Evolutionary conservation across 2,329 filamentous ascomycete genomes (phyloP).

Genomic region (Pochonia chlamydosporia): DNA sequence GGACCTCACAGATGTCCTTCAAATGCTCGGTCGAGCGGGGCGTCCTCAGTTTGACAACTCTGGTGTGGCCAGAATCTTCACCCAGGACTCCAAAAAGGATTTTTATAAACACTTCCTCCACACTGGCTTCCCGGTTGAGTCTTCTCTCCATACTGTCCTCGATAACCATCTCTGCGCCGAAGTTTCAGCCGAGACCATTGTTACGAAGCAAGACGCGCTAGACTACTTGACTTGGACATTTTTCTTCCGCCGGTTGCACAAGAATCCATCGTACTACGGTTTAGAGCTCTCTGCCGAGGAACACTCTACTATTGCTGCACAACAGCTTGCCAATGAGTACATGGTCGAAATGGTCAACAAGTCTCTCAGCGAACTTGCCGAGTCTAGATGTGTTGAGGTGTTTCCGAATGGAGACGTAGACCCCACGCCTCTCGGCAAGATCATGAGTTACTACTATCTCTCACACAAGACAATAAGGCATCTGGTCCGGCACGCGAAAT

Average conservation of each 20-base stretch:
- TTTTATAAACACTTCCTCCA: slow-evolving; percentile 99
- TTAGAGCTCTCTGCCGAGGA: slow-evolving; percentile 90
- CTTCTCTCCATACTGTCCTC: slow-evolving; percentile 88
- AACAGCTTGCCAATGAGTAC: slow-evolving; percentile 84
- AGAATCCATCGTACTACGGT: slow-evolving; percentile 97
- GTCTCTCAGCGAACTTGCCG: slow-evolving; percentile 73
- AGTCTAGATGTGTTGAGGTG: slow-evolving; percentile 77
- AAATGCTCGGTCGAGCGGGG: slow-evolving; percentile 95
- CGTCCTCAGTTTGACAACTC: slow-evolving; percentile 95
- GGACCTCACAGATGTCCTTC: slow-evolving; percentile 95
- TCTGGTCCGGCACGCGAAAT: slow-evolving; percentile 70
- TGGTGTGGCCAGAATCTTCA: slow-evolving; percentile 95
- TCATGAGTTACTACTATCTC: slow-evolving; percentile 99
- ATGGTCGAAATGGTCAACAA: slow-evolving; percentile 90
- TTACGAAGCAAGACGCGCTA: slow-evolving; percentile 92
- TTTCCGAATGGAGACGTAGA: slow-evolving; percentile 86
- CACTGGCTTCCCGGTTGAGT: slow-evolving; percentile 96
- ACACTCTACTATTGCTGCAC: slow-evolving; percentile 80
- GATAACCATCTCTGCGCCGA: slow-evolving; percentile 97
- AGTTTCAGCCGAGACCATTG: slow-evolving; percentile 85
- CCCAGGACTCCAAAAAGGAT: slow-evolving; percentile 94
- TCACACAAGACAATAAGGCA: slow-evolving; percentile 92
- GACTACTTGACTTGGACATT: slow-evolving; percentile 99
- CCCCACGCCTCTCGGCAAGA: slow-evolving; percentile 86
- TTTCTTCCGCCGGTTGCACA: slow-evolving; percentile 95